Evolutionary conservation across 1,284 basidiomycete species (phyloP), one percentile per base, ranked within the genome.

Genomic region (Porphyrellus sp.): DNA sequence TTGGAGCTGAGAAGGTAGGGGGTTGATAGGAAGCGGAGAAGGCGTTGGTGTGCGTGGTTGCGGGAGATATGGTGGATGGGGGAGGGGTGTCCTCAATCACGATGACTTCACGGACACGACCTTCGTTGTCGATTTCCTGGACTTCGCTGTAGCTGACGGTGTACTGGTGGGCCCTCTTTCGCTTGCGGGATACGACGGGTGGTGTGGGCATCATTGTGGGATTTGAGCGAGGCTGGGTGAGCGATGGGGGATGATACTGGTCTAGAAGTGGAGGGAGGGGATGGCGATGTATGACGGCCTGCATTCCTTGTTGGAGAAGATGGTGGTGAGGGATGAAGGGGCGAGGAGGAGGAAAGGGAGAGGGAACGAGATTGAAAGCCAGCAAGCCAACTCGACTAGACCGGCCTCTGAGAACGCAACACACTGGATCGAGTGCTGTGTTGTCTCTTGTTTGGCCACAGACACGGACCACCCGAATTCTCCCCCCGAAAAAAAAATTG

Each of bases 61-160:
- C 80, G 53, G 87, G 85, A 50, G 87, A 88, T 65, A 85, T 80
- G 47, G 88, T 89, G 49, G 84, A 80, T 50, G 86, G 83, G 46
- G 89, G 88, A 9, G 80, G 89, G 44, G 89, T 90, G 74, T 92
- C 89, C 62, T 91, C 89, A 69, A 92, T 91, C 62, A 92, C 85
- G 70, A 92, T 91, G 63, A 91, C 86, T 68, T 92, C 89, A 46
- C 89, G 77, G 39, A 89, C 75, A 59, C 78, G 76, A 59, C 89
- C 89, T 46, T 84, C 74, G 63, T 76, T 78, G 71, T 91, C 89
- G 66, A 89, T 78, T 71, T 91, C 89, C 61, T 91, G 83, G 34
- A 91, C 86, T 68, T 91, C 88, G 65, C 84, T 88, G 74, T 90
- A 91, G 73, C 80, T 85, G 69, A 90, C 85, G 28, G 83, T 85